Percentiles rank a stretch among this genome's conserved stretches.
Conservation (phyloP, 2,329 filamentous ascomycete species). For the Epichloe glyceriae region DNA sequence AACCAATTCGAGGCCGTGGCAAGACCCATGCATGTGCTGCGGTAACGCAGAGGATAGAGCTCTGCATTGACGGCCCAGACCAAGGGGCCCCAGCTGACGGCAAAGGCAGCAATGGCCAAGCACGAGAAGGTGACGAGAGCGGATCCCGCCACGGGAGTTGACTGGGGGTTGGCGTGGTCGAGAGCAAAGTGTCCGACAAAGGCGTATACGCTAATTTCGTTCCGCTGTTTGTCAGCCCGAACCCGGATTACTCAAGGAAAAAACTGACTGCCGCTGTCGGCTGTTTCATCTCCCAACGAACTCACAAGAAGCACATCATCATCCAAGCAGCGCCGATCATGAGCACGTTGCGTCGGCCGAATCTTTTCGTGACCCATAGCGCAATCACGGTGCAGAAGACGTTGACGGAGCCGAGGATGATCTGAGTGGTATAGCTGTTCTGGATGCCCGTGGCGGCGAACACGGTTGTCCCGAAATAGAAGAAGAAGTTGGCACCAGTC, state of each 20-base stretch:
- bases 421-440: conserved; percentile 54
- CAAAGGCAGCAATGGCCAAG: conserved; percentile 53
- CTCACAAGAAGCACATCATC: conserved; percentile 36
- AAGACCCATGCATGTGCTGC: conserved; percentile 40
- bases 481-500: conserved; percentile 56
- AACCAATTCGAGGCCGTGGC: conserved; percentile 48
- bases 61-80: conserved; percentile 54
- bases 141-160: conserved; percentile 36
- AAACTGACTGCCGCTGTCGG: too few species aligned
- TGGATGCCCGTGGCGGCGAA: conserved; percentile 51
- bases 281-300: conserved; percentile 5
- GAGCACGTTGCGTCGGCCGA: conserved; percentile 49
- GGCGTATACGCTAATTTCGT: conserved; percentile 26
- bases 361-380: conserved; percentile 52
- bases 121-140: conserved; percentile 57
- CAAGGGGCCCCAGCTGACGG: conserved; percentile 58
- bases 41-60: conserved; percentile 47
- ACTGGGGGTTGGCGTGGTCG: conserved; percentile 27
- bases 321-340: conserved; percentile 52
- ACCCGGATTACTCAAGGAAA: too few species aligned
- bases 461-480: conserved; percentile 53
- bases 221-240: neutral
- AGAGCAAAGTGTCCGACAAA: conserved; percentile 35
- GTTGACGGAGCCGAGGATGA: conserved; percentile 56
- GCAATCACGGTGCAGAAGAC: conserved; percentile 52